phyloP scores from a whole-genome alignment of 352 stramenopile species.

The Thraustochytrium striatum region DNA sequence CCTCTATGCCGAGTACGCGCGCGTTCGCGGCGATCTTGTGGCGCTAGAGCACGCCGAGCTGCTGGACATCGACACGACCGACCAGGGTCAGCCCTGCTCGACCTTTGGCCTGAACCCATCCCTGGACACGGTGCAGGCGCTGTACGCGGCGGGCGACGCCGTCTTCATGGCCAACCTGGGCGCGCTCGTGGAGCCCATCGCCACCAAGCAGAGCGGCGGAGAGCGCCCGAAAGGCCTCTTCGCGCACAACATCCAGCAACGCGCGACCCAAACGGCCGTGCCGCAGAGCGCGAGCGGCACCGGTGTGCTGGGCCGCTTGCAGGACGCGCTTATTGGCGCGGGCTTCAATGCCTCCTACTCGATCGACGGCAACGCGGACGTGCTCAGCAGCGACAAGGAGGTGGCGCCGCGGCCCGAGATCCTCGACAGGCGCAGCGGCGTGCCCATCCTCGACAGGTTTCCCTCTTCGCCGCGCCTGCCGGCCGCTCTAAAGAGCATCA shows the following conservation, averaged over 20 bases:
- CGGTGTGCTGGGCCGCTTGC: constrained; percentile 63
- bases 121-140: constrained; percentile 52
- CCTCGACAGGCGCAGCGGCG: constrained; percentile 6
- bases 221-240: constrained; percentile 58
- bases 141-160: constrained; percentile 61
- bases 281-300: constrained; percentile 54
- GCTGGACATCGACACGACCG: not conserved
- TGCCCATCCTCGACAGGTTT: constrained; percentile 51
- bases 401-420: constrained; percentile 53
- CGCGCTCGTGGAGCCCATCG: constrained; percentile 60
- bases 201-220: constrained; percentile 57
- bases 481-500: not conserved
- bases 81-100: constrained; percentile 56
- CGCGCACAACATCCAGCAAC: constrained; percentile 58
- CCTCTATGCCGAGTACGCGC: constrained; percentile 56
- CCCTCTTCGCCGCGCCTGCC: constrained; percentile 15
- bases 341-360: constrained; percentile 54
- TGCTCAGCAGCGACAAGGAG: constrained; percentile 55
- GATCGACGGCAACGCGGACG: constrained; percentile 55
- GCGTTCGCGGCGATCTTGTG: constrained; percentile 38
- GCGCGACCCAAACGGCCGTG: constrained; percentile 56
- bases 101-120: constrained; percentile 62
- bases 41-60: not conserved
- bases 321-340: constrained; percentile 53
- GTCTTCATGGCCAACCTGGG: constrained; percentile 62